Evolutionary conservation across 441 rosid genomes (phyloP).

Genomic region (Isatis lusitanica): DNA sequence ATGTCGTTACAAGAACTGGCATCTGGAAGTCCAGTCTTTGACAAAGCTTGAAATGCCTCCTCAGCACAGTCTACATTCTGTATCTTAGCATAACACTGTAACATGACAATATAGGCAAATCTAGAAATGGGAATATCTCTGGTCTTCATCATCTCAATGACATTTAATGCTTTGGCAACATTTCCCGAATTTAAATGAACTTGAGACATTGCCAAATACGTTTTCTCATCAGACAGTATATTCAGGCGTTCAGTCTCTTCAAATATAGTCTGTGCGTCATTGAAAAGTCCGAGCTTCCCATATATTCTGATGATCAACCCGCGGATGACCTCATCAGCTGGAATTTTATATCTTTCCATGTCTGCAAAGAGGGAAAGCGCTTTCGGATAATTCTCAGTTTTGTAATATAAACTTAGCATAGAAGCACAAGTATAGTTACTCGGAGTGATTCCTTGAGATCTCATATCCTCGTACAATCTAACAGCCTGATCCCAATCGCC

Average conservation of each 20-base stretch:
- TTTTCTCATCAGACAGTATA: slow-evolving; percentile 74
- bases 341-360: slow-evolving; percentile 65
- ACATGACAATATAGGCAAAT: slow-evolving; percentile 76
- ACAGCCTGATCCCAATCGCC: slow-evolving; percentile 62
- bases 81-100: slow-evolving; percentile 73
- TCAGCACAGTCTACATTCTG: slow-evolving; percentile 72
- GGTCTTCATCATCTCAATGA: slow-evolving; percentile 69
- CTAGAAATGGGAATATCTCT: slow-evolving; percentile 69
- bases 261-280: slow-evolving; percentile 74
- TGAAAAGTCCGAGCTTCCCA: slow-evolving; percentile 81
- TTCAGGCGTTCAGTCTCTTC: slow-evolving; percentile 61
- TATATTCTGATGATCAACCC: slow-evolving; percentile 90
- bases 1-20: slow-evolving; percentile 78
- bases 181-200: slow-evolving; percentile 72
- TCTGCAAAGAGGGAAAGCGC: slow-evolving; percentile 84
- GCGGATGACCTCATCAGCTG: slow-evolving; percentile 82
- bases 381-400: slow-evolving; percentile 68
- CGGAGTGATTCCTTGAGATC: slow-evolving; percentile 62
- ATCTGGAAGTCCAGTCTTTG: slow-evolving; percentile 74
- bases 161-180: slow-evolving; percentile 62
- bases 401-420: slow-evolving; percentile 76
- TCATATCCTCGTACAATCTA: slow-evolving; percentile 71
- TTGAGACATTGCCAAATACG: slow-evolving; percentile 91
- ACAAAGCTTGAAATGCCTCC: slow-evolving; percentile 63
- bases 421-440: slow-evolving; percentile 95